A percentile compares a stretch with the other conserved stretches of the same genome.
These are phyloP conservation scores for Claviceps sp. DNA, from an alignment of 2,329 filamentous ascomycete genomes.

Conservation along the genomic window DNA sequence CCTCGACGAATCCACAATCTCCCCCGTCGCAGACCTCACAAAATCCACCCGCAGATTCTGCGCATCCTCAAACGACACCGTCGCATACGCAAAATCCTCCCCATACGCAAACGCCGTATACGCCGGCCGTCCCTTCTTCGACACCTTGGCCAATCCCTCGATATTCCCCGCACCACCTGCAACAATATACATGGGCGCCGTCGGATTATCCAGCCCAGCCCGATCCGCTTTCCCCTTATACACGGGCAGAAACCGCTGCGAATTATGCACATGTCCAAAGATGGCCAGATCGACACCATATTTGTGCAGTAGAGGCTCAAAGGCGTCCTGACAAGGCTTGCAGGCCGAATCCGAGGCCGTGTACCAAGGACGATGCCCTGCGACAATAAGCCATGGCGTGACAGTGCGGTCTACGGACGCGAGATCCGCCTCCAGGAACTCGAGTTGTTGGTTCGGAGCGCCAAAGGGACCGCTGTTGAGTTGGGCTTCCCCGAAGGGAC, in stretches of 20 bases:
- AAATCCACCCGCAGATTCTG: constrained; percentile 37
- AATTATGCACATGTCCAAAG: constrained; percentile 46
- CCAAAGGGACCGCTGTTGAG: constrained; percentile 38
- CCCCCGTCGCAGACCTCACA: constrained; percentile 32
- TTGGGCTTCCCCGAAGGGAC: constrained; percentile 11
- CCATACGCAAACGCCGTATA: constrained; percentile 36
- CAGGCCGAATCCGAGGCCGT: constrained; percentile 25
- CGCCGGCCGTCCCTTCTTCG: constrained; percentile 17
- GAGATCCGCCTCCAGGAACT: constrained; percentile 41
- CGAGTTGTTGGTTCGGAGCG: constrained; percentile 31
- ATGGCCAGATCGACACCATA: constrained; percentile 44
- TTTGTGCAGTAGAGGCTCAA: constrained; percentile 38
- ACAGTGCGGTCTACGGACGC: constrained; percentile 37
- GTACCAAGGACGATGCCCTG: constrained; percentile 35
- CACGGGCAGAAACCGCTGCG: constrained; percentile 36
- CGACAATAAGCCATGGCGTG: constrained; percentile 6
- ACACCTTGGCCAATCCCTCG: constrained; percentile 31
- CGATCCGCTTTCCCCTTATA: constrained; percentile 23
- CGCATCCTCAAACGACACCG: constrained; percentile 30
- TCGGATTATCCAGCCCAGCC: constrained; percentile 22
- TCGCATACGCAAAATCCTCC: constrained; percentile 39
- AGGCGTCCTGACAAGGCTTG: constrained; percentile 33
- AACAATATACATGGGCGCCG: constrained; percentile 24
- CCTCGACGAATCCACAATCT: constrained; percentile 31
- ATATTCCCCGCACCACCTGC: constrained; percentile 44